A percentile compares a stretch with the other conserved stretches of the same genome.
Conservation (phyloP, 2,329 filamentous ascomycete genomes). For the Microsporum ferrugineum region DNA sequence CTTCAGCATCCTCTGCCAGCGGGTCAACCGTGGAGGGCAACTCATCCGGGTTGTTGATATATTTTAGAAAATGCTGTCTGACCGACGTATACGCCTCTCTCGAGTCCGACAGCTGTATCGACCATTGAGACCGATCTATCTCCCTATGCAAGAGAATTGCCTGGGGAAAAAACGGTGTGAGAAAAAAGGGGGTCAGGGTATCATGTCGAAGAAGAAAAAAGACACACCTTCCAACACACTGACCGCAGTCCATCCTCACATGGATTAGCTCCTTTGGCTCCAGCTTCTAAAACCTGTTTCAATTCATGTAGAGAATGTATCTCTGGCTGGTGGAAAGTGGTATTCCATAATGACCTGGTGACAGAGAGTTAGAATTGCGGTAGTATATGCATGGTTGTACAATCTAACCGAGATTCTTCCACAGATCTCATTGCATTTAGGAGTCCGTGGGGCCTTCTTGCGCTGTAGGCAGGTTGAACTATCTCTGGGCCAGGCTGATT, state of each 20-base stretch:
- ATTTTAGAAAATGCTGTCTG: constrained; percentile 63
- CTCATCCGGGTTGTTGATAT: constrained; percentile 73
- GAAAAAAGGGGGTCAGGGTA: not conserved
- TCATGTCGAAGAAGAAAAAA: not conserved
- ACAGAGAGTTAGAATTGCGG: constrained; percentile 1
- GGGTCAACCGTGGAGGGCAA: constrained; percentile 67
- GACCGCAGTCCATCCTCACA: constrained; percentile 67
- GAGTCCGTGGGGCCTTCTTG: not conserved
- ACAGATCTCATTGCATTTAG: constrained; percentile 42
- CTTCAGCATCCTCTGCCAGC: constrained; percentile 66
- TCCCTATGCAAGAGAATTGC: constrained; percentile 69
- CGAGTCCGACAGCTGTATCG: constrained; percentile 52
- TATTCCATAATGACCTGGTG: constrained; percentile 56
- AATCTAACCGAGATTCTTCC: constrained; percentile 42
- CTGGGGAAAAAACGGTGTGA: constrained; percentile 35
- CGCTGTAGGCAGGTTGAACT: not conserved
- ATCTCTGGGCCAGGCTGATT: not conserved
- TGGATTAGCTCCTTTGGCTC: constrained; percentile 46
- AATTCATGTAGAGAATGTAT: constrained; percentile 50
- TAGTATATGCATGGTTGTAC: not conserved
- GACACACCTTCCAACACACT: constrained; percentile 73
- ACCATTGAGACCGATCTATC: constrained; percentile 56
- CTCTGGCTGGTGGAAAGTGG: constrained; percentile 41
- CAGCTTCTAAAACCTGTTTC: constrained; percentile 51
- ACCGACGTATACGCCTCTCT: constrained; percentile 63